Base-by-base conservation (phyloP, 2,329 filamentous ascomycete genomes). In the Trichophyton simii region DNA sequence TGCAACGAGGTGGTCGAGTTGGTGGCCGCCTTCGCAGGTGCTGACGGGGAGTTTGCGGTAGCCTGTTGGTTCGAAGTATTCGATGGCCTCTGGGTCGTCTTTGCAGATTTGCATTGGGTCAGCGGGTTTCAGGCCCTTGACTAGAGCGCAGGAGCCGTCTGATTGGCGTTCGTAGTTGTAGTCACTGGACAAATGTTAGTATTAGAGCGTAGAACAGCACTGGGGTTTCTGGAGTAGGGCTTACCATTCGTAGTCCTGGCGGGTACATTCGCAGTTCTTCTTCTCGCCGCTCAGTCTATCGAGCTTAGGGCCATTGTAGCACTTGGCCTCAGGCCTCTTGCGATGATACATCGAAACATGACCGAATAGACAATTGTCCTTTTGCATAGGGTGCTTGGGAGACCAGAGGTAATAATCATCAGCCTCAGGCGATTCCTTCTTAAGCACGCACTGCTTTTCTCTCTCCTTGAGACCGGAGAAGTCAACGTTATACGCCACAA, bases 211-310 rank as follows among this genome's bases (percentile, higher is more conserved):
- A 34, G 31, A 9, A 34, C 31, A 7, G 31, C 31, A 34, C 6
- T 34, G 31, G 8, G 8, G 3, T 34, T 7, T 9, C 3, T 34
- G 6, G 34, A 38, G 34, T 13, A 38, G 34, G 55, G n/a, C 85
- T 77, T 77, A 91, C 88, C 94, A 99, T 80, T 99, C 94, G 72
- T 87, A 99, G 75, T 99, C 94, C 62, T 84, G 82, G 59, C 90
- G 82, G 7, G 84, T 88, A 76, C 94, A 99, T 63, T 83, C 80
- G 78, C 94, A 99, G 72, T 95, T 90, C 65, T 82, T 76, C 18
- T 77, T 77, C 66, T 89, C 85, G 66, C 82, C 81, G 73, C 91
- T 87, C 28, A 92, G 78, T 65, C 85, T 83, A 65, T 85, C 79
- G 65, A 95, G 82, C 64, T 81, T 82, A 71, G 83, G 82, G 59